phyloP scores from a whole-genome alignment of 2,329 filamentous ascomycete genomes.

The Camptophora hylomeconis region DNA sequence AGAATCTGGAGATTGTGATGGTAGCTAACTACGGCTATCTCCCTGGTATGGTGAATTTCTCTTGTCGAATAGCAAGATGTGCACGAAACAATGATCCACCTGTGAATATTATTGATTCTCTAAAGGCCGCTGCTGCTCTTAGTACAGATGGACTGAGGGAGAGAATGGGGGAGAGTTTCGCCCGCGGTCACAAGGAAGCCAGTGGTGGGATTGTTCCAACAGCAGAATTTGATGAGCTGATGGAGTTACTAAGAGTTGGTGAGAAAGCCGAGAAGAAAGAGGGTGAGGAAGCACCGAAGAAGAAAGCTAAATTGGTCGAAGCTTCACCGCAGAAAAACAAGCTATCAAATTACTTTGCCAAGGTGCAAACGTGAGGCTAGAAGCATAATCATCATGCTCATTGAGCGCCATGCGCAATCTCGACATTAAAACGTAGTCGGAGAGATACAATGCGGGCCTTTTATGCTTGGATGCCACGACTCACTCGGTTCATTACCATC shows the following conservation, averaged over 20 bases:
- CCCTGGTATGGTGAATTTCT: constrained; percentile 52
- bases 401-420: no score
- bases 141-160: constrained; percentile 29
- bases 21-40: constrained; percentile 56
- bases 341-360: constrained; percentile 42
- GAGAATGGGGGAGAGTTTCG: constrained; percentile 50
- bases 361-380: no score
- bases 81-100: constrained; percentile 40
- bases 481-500: no score
- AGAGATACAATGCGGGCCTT: no score
- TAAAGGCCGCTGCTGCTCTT: constrained; percentile 38
- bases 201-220: constrained; percentile 50
- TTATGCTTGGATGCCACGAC: no score
- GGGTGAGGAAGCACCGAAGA: constrained; percentile 20
- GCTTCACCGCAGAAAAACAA: constrained; percentile 40
- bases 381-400: no score
- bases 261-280: constrained; percentile 35
- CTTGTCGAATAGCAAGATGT: constrained; percentile 47
- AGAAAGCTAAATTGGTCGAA: constrained; percentile 21
- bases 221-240: constrained; percentile 52
- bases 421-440: no score
- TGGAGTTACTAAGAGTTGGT: constrained; percentile 45
- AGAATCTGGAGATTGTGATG: constrained; percentile 49
- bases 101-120: constrained; percentile 49
- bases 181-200: constrained; percentile 53